A percentile compares a stretch with the other conserved stretches of the same genome.
Evolutionary conservation across 257 asterid species (phyloP).

Genomic region (Nicotiana knightiana): DNA sequence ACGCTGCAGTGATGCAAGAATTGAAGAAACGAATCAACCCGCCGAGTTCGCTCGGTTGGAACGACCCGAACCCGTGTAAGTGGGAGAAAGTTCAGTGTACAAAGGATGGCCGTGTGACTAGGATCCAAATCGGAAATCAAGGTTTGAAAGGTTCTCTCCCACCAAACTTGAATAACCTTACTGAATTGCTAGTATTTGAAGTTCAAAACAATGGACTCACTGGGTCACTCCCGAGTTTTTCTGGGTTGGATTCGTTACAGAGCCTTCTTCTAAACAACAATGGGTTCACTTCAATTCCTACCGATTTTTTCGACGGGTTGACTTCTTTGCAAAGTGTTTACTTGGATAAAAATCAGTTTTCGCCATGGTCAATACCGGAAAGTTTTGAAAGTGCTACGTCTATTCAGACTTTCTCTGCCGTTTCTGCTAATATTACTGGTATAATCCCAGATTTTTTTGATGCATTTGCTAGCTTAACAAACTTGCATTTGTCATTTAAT

Average conservation of each 20-base stretch:
- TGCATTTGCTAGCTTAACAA: constrained; percentile 33
- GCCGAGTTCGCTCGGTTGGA: constrained; percentile 31
- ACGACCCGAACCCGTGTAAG: constrained; percentile 16
- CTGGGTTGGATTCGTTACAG: constrained; percentile 48
- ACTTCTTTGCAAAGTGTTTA: constrained; percentile 36
- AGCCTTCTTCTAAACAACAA: constrained; percentile 38
- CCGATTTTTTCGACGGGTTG: constrained; percentile 79
- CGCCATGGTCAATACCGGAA: constrained; percentile 53
- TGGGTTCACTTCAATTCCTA: constrained; percentile 53
- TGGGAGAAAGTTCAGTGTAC: constrained; percentile 22
- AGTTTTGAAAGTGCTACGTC: constrained; percentile 35
- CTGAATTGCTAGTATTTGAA: constrained; percentile 44
- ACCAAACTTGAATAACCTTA: constrained; percentile 34
- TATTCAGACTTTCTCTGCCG: constrained; percentile 54
- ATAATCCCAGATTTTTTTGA: constrained; percentile 48
- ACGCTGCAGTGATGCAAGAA: constrained; percentile 30
- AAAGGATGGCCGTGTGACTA: constrained; percentile 17
- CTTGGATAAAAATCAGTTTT: constrained; percentile 55
- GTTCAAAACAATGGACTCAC: constrained; percentile 42
- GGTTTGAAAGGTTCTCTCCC: constrained; percentile 63
- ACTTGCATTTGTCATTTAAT: constrained; percentile 45
- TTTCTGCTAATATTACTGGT: constrained; percentile 43
- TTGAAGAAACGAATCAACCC: constrained; percentile 23
- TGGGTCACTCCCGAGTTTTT: constrained; percentile 63
- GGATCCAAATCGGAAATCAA: constrained; percentile 62